These are phyloP conservation scores for Lactarius hatsudake DNA, from an alignment of 768 basidiomycete species.

Conservation along the genomic window DNA sequence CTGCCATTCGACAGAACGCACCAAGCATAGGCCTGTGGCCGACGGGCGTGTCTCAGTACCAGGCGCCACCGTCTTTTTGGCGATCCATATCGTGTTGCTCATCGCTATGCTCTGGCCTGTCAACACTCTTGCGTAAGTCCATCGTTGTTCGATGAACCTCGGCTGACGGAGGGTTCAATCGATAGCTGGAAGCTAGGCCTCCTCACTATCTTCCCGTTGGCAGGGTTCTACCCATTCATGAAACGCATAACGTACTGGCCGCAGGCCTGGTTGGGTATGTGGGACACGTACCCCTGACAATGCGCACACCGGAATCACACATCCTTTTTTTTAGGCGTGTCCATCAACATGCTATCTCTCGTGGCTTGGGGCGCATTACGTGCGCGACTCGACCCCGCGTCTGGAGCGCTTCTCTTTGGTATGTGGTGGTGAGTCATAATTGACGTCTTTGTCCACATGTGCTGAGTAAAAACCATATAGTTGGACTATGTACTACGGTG, in stretches of 20 bases:
- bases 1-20: slow-evolving; percentile 21
- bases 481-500: slow-evolving; percentile 27
- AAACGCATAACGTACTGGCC: slow-evolving; percentile 35
- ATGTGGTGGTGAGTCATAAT: slow-evolving; percentile 7
- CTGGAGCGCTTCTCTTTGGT: slow-evolving; percentile 4
- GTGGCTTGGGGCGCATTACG: slow-evolving; percentile 24
- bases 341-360: slow-evolving; percentile 26
- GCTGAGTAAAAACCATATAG: not conserved
- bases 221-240: slow-evolving; percentile 33
- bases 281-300: not conserved
- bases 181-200: slow-evolving; percentile 28
- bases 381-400: not conserved
- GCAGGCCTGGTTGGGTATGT: slow-evolving; percentile 34
- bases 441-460: not conserved
- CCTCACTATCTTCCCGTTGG: slow-evolving; percentile 28
- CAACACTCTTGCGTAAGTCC: slow-evolving; percentile 24
- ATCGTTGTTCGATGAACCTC: not conserved
- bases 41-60: slow-evolving; percentile 26
- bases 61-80: slow-evolving; percentile 24
- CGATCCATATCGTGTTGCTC: slow-evolving; percentile 18
- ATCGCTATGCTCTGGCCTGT: slow-evolving; percentile 19
- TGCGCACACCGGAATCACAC: slow-evolving; percentile 1
- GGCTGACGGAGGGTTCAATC: not conserved
- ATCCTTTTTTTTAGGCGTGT: slow-evolving; percentile 16
- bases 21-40: slow-evolving; percentile 27